These are phyloP conservation scores for Tylopilus sp. DNA, from an alignment of 768 basidiomycete species.

Conservation along the genomic window DNA sequence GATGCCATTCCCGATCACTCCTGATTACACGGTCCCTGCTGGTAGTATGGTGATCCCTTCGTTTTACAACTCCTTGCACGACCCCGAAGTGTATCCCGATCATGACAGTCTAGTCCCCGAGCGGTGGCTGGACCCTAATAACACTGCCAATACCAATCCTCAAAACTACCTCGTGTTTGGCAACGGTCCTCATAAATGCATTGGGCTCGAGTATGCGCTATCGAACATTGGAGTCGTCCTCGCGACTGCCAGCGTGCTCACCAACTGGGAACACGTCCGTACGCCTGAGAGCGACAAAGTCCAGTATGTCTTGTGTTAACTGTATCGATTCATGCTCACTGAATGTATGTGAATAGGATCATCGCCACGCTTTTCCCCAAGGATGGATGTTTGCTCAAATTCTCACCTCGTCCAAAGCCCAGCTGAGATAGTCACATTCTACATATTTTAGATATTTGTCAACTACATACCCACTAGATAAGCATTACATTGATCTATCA, in stretches of 20 bases:
- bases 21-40: constrained; percentile 89
- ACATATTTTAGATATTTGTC: background rate
- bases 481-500: constrained; percentile 14
- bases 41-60: constrained; percentile 94
- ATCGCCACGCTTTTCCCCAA: constrained; percentile 97
- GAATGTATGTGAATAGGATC: constrained; percentile 46
- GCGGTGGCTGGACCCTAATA: constrained; percentile 86
- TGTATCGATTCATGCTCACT: background rate
- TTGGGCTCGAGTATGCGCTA: constrained; percentile 88
- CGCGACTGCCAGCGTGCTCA: constrained; percentile 72
- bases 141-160: constrained; percentile 76
- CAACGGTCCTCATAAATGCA: constrained; percentile 88
- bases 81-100: constrained; percentile 80
- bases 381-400: constrained; percentile 81
- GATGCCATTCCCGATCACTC: constrained; percentile 87
- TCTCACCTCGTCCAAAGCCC: constrained; percentile 56
- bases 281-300: constrained; percentile 79
- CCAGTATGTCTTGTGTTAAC: constrained; percentile 50
- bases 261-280: constrained; percentile 85
- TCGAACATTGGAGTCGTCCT: constrained; percentile 88
- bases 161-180: constrained; percentile 97
- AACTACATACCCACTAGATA: constrained; percentile 14
- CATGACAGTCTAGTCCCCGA: constrained; percentile 84
- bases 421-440: constrained; percentile 1
- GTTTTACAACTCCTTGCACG: constrained; percentile 90